phyloP scores from a whole-genome alignment of 371 early-diverging fungal species.

The Rhizomucor miehei region DNA sequence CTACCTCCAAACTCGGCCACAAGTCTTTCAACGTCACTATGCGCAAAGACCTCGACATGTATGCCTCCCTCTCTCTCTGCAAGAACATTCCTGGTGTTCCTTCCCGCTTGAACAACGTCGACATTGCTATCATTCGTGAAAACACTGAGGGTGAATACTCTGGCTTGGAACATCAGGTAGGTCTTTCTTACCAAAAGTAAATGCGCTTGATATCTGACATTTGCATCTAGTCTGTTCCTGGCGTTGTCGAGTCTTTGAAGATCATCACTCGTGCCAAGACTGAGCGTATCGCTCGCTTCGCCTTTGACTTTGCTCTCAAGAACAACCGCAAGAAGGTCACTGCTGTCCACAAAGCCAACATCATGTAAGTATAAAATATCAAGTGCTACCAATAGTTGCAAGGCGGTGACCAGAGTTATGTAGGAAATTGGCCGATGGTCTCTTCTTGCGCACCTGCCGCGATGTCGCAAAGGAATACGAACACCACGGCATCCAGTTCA shows the following conservation, averaged over 20 bases:
- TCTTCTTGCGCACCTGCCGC: slow-evolving; percentile 93
- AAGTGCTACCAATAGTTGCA: neutral
- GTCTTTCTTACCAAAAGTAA: neutral
- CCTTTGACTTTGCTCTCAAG: slow-evolving; percentile 96
- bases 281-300: slow-evolving; percentile 96
- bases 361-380: slow-evolving; percentile 70
- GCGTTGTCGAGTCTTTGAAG: slow-evolving; percentile 98
- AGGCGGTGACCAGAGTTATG: neutral
- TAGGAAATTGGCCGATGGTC: slow-evolving; percentile 95
- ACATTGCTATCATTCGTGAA: slow-evolving; percentile 97
- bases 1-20: slow-evolving; percentile 82
- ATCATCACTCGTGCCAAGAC: slow-evolving; percentile 92
- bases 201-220: neutral
- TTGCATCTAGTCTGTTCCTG: slow-evolving; percentile 75
- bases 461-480: slow-evolving; percentile 92
- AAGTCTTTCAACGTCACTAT: slow-evolving; percentile 89
- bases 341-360: slow-evolving; percentile 98
- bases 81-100: slow-evolving; percentile 82
- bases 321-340: slow-evolving; percentile 97
- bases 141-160: slow-evolving; percentile 99
- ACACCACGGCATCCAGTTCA: slow-evolving; percentile 81
- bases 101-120: slow-evolving; percentile 86
- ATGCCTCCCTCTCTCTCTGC: slow-evolving; percentile 85
- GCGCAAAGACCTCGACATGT: slow-evolving; percentile 96
- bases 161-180: slow-evolving; percentile 92